Evolutionary conservation across 805 yeast species (phyloP), one percentile per base, ranked within the genome.

Genomic region (Barnettozyma pratensis): DNA sequence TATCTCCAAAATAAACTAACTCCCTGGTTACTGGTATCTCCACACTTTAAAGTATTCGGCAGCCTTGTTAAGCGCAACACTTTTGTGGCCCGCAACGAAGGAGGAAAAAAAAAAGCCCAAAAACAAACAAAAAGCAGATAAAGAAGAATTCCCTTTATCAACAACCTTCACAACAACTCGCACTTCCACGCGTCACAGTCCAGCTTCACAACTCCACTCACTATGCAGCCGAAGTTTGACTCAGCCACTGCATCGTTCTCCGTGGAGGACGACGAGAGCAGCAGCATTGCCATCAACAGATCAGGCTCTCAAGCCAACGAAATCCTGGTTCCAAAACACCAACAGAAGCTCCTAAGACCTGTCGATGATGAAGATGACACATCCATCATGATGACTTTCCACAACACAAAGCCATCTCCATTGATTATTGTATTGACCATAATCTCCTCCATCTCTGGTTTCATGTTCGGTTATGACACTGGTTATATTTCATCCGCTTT

Each of bases 401-500:
- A 69, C 47, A 73, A 74, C 57, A 73, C 76, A 10, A 74, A 68
- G 49, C 83, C 87, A 4, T 75, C 94, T 9, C 67, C 73, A 7
- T 68, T 87, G 59, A 88, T 90, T 44, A 69, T 89, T 27, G 67
- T 78, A 29, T 67, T 90, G 45, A 87, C 96, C 0, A 72, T 83
- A 44, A 81, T 83, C 29, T 81, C 97, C 0, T 90, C 97, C 7
- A 84, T 92, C 53, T 90, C 97, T 0, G 98, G 98, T 1, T 89
- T 91, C 68, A 81, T 92, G 89, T 92, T 92, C 68, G 99, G 99
- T 57, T 92, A 92, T 63, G 99, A 92, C 66, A 92, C 98, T 1
- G 98, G 98, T 57, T 92, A 92, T 68, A 91, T 92, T 39, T 92
- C 98, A 4, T 83, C 95, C 19, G 97, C 97, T 0, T 74, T 92